Base-by-base conservation (phyloP, 2,329 filamentous ascomycete species). In the Fusarium pseudograminearum region DNA sequence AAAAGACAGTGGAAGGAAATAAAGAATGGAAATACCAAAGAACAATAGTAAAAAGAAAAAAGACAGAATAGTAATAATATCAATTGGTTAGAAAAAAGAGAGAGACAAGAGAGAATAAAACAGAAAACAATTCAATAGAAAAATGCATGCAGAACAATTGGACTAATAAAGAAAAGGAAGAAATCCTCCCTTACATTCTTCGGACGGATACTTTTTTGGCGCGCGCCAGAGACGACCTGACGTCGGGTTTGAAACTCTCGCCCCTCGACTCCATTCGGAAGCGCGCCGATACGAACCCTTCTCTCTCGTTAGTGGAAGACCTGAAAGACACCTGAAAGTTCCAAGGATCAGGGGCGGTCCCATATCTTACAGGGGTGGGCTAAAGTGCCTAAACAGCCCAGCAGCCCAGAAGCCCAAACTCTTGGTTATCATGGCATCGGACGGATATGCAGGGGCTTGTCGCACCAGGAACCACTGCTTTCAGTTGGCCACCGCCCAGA, bases 381-480 rank as follows among this genome's bases (percentile, higher is more conserved):
- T 28, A 30, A 51, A 51, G 48, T 38, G 46, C 22, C 20, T 48
- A 47, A 47, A 33, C 20, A 7, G 24, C 28, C 28, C 28, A 30
- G 28, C 28, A 30, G 28, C 28, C 33, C 33, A 36, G 16, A 9
- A 20, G 36, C 44, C 44, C 30, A 31, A 31, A 30, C 28, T 20
- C n/a, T 20, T 46, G 44, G 44, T 22, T 34, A 42, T 63, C 53
- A 65, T 65, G 51, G 52, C 24, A 57, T 65, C 60, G 34, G 44
- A 12, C 9, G 24, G 11, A 30, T 8, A 62, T 64, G 61, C 71
- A 73, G 72, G 72, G 72, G 72, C 53, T 22, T 61, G 72, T 74
- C 72, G 70, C 72, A 74, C 72, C 61, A 74, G 67, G 69, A 61
- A 65, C 66, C 60, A 51, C 59, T 65, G 46, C 53, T 67, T 62